Conservation (phyloP, 768 basidiomycete species). For the Rhizopogon vinicolor region DNA sequence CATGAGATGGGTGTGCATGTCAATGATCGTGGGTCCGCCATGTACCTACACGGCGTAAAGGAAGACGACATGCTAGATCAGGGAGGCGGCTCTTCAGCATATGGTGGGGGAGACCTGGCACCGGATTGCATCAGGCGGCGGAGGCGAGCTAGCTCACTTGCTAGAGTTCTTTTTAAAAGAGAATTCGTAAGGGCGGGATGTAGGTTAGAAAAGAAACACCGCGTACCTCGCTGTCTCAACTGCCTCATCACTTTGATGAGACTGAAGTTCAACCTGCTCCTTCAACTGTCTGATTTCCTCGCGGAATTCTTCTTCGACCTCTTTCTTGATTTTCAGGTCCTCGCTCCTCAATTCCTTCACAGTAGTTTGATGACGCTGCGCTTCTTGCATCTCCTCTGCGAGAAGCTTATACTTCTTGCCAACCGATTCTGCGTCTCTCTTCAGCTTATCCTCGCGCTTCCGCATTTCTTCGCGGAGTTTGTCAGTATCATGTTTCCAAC, state of each 20-base stretch:
- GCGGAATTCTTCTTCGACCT: slow-evolving; percentile 58
- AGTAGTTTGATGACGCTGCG: slow-evolving; percentile 40
- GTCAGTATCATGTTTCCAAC: slow-evolving; percentile 73
- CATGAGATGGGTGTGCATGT: slow-evolving; percentile 26
- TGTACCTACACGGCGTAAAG: neutral
- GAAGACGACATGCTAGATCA: neutral
- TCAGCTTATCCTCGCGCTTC: slow-evolving; percentile 66
- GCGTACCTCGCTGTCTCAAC: slow-evolving; percentile 59
- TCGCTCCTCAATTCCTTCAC: slow-evolving; percentile 49
- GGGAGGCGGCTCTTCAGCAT: slow-evolving; percentile 1
- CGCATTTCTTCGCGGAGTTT: slow-evolving; percentile 69
- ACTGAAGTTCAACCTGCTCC: slow-evolving; percentile 47
- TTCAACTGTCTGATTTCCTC: slow-evolving; percentile 53
- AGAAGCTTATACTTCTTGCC: slow-evolving; percentile 67
- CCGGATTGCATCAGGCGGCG: slow-evolving; percentile 68
- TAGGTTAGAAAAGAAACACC: neutral
- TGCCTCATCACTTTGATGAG: slow-evolving; percentile 53
- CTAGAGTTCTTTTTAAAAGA: slow-evolving; percentile 39
- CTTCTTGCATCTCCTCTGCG: slow-evolving; percentile 55
- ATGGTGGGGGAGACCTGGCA: slow-evolving; percentile 27
- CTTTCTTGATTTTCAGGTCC: slow-evolving; percentile 42
- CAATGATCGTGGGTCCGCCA: neutral
- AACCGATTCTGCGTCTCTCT: slow-evolving; percentile 60
- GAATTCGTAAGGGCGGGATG: neutral
- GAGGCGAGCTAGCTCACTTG: slow-evolving; percentile 62